Evolutionary conservation across 768 basidiomycete genomes (phyloP).

Genomic region (Ramaria sp.): DNA sequence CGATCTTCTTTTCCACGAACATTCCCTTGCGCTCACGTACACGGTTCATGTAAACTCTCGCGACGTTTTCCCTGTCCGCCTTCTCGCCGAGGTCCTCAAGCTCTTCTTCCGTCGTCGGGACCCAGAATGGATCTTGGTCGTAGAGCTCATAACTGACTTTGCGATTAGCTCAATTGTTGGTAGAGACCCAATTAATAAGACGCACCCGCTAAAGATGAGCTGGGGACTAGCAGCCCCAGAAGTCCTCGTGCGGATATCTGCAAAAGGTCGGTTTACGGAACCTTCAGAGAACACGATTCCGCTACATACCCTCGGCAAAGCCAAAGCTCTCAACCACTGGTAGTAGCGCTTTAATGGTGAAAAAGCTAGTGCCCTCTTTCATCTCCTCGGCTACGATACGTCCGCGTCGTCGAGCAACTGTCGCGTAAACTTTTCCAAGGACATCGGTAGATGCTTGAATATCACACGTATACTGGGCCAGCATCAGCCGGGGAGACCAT

Average conservation of each 20-base stretch:
- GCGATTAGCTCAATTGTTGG: background rate
- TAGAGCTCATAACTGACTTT: slow-evolving; percentile 74
- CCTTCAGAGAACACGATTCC: background rate
- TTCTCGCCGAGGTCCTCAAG: slow-evolving; percentile 96
- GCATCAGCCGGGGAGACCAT: slow-evolving; percentile 94
- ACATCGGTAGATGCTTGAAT: slow-evolving; percentile 98
- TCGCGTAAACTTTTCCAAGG: slow-evolving; percentile 93
- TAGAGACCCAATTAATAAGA: background rate
- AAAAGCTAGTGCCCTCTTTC: slow-evolving; percentile 95
- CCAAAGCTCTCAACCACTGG: slow-evolving; percentile 98
- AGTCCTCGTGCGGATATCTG: slow-evolving; percentile 92
- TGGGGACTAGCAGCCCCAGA: slow-evolving; percentile 97
- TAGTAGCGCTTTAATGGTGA: slow-evolving; percentile 80
- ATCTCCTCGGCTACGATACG: slow-evolving; percentile 94
- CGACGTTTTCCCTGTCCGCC: slow-evolving; percentile 87
- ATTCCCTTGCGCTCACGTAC: slow-evolving; percentile 90
- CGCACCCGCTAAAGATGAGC: slow-evolving; percentile 89
- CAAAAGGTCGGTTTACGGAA: background rate
- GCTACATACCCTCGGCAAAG: slow-evolving; percentile 77
- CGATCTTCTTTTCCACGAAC: slow-evolving; percentile 91
- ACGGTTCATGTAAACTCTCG: slow-evolving; percentile 82
- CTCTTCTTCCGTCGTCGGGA: slow-evolving; percentile 93
- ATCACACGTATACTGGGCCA: slow-evolving; percentile 98
- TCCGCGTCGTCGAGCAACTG: slow-evolving; percentile 84
- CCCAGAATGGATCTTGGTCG: slow-evolving; percentile 95